Evolutionary conservation across 202 grass and related monocot species (phyloP).

Genomic region (Eragrostis tef): DNA sequence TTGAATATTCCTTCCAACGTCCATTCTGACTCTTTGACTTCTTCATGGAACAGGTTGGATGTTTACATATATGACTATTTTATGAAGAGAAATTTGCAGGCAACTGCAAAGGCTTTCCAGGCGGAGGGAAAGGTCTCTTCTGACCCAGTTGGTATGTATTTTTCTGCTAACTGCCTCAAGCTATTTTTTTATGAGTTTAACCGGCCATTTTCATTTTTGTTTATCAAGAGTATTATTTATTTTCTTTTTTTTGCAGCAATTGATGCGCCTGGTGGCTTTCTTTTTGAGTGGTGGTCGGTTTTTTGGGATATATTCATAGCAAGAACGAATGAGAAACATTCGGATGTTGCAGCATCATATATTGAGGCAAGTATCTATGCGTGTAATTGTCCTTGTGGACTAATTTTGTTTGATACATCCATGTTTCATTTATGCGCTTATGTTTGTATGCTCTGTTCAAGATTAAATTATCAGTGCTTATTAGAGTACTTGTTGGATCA

Average conservation of each 20-base stretch:
- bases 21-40: conserved; percentile 18
- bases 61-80: conserved; percentile 99
- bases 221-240: conserved; percentile 17
- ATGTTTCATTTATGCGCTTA: neutral
- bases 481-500: neutral
- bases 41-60: conserved; percentile 79
- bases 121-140: conserved; percentile 92
- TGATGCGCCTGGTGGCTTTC: conserved; percentile 96
- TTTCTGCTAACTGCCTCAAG: conserved; percentile 27
- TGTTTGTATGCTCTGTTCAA: conserved; percentile 19
- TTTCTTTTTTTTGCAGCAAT: conserved; percentile 61
- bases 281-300: conserved; percentile 97
- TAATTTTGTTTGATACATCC: neutral
- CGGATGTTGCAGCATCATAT: conserved; percentile 91
- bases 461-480: neutral
- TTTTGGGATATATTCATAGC: conserved; percentile 99
- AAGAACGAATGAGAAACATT: conserved; percentile 95
- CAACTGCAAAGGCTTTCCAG: conserved; percentile 97
- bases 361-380: conserved; percentile 63
- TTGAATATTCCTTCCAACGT: neutral
- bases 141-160: conserved; percentile 86
- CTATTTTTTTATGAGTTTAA: conserved; percentile 33
- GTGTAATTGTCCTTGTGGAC: conserved; percentile 29
- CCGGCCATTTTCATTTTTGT: conserved; percentile 1
- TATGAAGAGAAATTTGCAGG: conserved; percentile 98